A percentile compares a stretch with the other conserved stretches of the same genome.
Conservation (phyloP, 495 filamentous ascomycete species). For the Hyaloscypha variabilis region DNA sequence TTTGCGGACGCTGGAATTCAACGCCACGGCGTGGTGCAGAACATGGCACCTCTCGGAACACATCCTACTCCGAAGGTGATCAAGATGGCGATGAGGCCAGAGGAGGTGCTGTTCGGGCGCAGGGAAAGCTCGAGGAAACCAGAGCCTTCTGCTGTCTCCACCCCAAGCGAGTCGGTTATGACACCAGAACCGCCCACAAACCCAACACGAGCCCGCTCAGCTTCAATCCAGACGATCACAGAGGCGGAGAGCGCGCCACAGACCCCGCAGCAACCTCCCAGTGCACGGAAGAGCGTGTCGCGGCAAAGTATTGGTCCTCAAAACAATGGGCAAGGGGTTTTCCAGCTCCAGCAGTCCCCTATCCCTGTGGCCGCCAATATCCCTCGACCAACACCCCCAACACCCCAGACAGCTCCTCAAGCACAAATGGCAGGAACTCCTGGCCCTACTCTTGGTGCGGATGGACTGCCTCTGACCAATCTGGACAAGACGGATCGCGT, state of each 20-base stretch:
- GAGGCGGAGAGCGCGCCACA: not conserved
- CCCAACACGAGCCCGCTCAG: not conserved
- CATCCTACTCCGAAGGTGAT: constrained; percentile 49
- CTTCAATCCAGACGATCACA: not conserved
- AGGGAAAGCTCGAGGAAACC: constrained; percentile 6
- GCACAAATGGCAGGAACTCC: not conserved
- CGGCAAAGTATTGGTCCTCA: constrained; percentile 6
- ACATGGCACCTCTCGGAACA: constrained; percentile 70
- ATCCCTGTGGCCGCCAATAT: not conserved
- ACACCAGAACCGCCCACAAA: constrained; percentile 26
- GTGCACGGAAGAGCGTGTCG: constrained; percentile 17
- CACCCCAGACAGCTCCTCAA: not conserved
- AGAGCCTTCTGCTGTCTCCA: constrained; percentile 20
- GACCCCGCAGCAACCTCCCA: constrained; percentile 16
- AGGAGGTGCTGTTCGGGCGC: constrained; percentile 4
- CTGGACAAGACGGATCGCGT: constrained; percentile 37
- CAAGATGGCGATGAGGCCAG: constrained; percentile 19
- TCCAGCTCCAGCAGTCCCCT: constrained; percentile 20
- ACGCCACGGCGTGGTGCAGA: constrained; percentile 64
- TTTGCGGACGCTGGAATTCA: constrained; percentile 68
- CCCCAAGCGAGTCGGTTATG: constrained; percentile 21
- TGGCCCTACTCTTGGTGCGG: constrained; percentile 5
- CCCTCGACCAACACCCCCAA: not conserved
- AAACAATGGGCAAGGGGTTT: constrained; percentile 25
- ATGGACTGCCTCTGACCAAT: constrained; percentile 17